phyloP scores from a whole-genome alignment of 73 alveolate species.

The Paramecium primaurelia region DNA sequence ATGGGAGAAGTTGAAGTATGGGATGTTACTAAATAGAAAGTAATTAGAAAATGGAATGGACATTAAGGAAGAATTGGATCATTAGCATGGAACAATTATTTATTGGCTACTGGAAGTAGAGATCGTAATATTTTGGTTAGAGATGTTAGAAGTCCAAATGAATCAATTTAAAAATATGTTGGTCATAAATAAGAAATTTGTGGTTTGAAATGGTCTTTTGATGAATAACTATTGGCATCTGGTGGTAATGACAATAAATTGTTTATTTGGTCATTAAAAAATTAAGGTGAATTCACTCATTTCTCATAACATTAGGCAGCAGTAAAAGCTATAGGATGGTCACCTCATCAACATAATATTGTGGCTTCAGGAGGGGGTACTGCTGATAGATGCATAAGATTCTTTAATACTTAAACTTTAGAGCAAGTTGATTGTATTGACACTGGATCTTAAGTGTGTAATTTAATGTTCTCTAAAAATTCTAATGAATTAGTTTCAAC shows the following conservation, averaged over 20 bases:
- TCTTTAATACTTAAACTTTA: constrained; percentile 88
- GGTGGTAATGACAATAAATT: constrained; percentile 64
- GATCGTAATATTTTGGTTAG: constrained; percentile 88
- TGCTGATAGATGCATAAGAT: constrained; percentile 91
- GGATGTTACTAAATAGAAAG: constrained; percentile 70
- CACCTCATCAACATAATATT: constrained; percentile 90
- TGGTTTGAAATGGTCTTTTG: constrained; percentile 63
- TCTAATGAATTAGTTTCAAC: constrained; percentile 52
- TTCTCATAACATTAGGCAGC: constrained; percentile 87
- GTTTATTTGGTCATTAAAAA: constrained; percentile 53
- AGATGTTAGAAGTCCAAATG: constrained; percentile 84
- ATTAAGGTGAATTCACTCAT: constrained; percentile 54
- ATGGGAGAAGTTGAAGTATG: constrained; percentile 72
- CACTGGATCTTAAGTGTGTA: constrained; percentile 79
- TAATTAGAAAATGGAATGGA: constrained; percentile 70
- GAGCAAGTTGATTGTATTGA: constrained; percentile 78
- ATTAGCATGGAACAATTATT: constrained; percentile 83
- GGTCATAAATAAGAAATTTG: constrained; percentile 83
- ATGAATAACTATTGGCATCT: constrained; percentile 57
- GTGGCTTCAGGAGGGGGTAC: constrained; percentile 98
- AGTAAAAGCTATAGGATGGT: constrained; percentile 97
- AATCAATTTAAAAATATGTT: constrained; percentile 56
- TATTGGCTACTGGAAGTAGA: constrained; percentile 91
- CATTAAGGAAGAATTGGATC: constrained; percentile 93
- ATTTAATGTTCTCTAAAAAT: constrained; percentile 60